Base-by-base conservation (phyloP, 148 eudicot genomes). In the Vaccinium darrowii region DNA sequence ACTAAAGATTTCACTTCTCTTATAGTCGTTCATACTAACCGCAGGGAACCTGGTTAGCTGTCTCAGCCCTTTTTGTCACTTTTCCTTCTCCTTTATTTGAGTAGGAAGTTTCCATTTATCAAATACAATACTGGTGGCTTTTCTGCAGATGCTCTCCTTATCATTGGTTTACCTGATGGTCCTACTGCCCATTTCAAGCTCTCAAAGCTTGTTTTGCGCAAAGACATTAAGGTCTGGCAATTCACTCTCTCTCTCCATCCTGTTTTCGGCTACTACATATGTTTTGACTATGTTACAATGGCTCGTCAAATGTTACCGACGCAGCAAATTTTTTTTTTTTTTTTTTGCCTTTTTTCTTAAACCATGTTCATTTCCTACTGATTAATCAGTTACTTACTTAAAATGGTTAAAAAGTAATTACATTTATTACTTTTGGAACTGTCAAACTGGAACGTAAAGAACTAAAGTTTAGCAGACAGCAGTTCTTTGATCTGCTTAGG, bases 171-270 rank as follows among this genome's bases (percentile, higher is more conserved):
- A 83, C 99, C 99, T 88, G 92, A 94, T 88, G 99, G 99, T 81
- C 99, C 99, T 79, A 96, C 99, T 8, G 99, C 99, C 1, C 99
- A 96, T 88, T 96, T 96, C 88, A 96, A 96, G 88, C 96, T 96
- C 50, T 91, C 98, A 60, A 94, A 86, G 57, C 97, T 96, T 87
- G 91, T 91, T 81, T 87, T 96, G 83, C 93, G 97, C 82, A 96
- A 96, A 88, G 99, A 96, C 86, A 89, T 96, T 82, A 96, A 94
- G 98, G 99, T 96, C 33, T 21, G 49, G 18, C 50, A 51, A 13
- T 72, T 54, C 4, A 23, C 27, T 2, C 39, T 53, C 39, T 3
- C 81, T 39, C 79, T 36, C 49, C 33, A 71, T 27, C 58, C 78
- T 15, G 30, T 25, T 21, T 36, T 47, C 43, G 0, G 62, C 60